These are phyloP conservation scores for Pichia sp. DNA, from an alignment of 1,139 yeast species.

Conservation along the genomic window DNA sequence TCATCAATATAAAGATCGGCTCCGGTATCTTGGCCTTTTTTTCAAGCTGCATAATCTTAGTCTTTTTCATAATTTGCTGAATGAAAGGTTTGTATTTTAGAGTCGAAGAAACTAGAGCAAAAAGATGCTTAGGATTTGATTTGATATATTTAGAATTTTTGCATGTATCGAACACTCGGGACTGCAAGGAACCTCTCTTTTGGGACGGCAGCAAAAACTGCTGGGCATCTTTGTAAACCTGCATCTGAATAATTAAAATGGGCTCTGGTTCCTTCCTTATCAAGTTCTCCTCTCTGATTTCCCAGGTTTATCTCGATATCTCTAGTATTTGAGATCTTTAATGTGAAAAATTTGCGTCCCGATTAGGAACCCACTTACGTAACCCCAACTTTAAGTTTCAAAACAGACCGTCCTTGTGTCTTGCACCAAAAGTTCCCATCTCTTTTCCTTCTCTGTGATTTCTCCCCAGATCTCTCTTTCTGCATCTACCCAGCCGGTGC, in stretches of 20 bases:
- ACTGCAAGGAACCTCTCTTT: constrained; percentile 57
- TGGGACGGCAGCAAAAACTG: constrained; percentile 39
- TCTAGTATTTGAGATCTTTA: not conserved
- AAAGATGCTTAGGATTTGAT: constrained; percentile 74
- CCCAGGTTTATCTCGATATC: not conserved
- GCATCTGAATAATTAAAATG: constrained; percentile 37
- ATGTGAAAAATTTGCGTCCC: constrained; percentile 2
- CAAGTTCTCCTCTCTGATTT: not conserved
- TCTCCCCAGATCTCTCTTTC: not conserved
- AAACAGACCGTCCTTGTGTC: not conserved
- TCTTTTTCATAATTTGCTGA: constrained; percentile 55
- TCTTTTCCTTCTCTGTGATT: constrained; percentile 2
- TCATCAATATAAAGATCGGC: constrained; percentile 55
- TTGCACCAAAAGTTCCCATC: not conserved
- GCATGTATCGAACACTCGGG: constrained; percentile 58
- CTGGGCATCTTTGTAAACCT: constrained; percentile 61
- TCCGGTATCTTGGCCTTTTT: constrained; percentile 43
- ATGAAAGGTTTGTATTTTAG: constrained; percentile 64
- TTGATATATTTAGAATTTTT: constrained; percentile 40
- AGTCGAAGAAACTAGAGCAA: constrained; percentile 77
- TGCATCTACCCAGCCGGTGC: not conserved
- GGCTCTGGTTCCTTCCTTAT: not conserved
- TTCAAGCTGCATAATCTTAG: constrained; percentile 52
- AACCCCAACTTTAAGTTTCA: not conserved
- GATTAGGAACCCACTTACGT: not conserved